Conservation (phyloP, 2,329 filamentous ascomycete species). For the Ceratocystis huliohia region DNA sequence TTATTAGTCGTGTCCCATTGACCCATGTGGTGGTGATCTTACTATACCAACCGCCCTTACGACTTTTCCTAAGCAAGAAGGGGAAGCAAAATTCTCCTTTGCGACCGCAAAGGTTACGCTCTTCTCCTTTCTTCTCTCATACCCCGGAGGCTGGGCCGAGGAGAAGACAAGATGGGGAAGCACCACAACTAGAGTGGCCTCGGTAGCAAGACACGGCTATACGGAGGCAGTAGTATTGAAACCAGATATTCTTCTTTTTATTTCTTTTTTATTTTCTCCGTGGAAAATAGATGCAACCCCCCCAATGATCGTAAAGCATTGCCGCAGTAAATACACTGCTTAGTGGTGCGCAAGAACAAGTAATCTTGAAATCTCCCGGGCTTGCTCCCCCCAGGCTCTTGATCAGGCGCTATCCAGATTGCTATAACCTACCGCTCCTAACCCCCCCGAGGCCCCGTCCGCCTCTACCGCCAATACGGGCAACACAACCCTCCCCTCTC, state of each 20-base stretch:
- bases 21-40: too few species aligned
- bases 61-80: too few species aligned
- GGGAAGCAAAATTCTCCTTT: neutral
- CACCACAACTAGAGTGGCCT: neutral
- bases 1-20: too few species aligned
- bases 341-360: neutral
- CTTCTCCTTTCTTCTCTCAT: neutral
- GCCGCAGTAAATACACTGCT: neutral
- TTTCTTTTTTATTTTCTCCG: neutral
- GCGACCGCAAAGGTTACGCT: neutral
- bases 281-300: too few species aligned
- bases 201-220: neutral
- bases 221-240: neutral
- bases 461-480: too few species aligned
- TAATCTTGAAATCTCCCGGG: neutral
- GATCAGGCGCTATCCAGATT: neutral
- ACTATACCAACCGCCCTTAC: too few species aligned
- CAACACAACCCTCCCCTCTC: neutral
- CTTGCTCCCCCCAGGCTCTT: neutral
- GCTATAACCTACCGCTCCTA: neutral
- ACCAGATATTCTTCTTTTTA: neutral
- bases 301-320: too few species aligned
- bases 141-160: neutral
- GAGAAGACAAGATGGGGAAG: neutral
- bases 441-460: too few species aligned